Conservation (phyloP, 495 filamentous ascomycete species). For the Aspergillus carlsbadensis region DNA sequence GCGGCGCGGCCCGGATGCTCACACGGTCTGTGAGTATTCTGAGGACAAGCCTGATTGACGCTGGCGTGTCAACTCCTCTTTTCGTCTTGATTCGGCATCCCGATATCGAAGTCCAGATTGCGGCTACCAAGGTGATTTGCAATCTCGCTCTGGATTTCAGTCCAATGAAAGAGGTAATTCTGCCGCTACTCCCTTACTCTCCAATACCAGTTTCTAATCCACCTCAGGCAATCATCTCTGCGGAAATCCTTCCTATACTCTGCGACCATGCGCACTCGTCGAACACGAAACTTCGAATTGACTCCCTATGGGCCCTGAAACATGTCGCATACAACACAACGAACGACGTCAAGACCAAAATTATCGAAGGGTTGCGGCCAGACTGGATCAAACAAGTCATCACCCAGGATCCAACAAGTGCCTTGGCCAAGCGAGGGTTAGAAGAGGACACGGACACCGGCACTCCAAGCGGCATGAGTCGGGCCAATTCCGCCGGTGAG, state of each 20-base stretch:
- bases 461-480: conserved; percentile 51
- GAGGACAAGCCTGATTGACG: conserved; percentile 82
- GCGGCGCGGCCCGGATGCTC: conserved; percentile 71
- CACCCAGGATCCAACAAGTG: conserved; percentile 42
- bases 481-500: conserved; percentile 64
- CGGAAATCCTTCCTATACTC: conserved; percentile 72
- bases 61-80: conserved; percentile 76
- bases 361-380: conserved; percentile 72
- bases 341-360: conserved; percentile 68
- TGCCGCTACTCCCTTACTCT: not conserved
- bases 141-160: conserved; percentile 86
- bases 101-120: conserved; percentile 79
- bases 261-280: conserved; percentile 81
- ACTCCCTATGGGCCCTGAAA: conserved; percentile 90
- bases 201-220: not conserved
- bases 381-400: conserved; percentile 80
- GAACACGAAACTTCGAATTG: conserved; percentile 69
- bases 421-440: conserved; percentile 30
- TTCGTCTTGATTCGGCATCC: conserved; percentile 72
- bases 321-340: conserved; percentile 70
- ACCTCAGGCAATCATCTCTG: conserved; percentile 65
- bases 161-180: conserved; percentile 71
- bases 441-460: conserved; percentile 40
- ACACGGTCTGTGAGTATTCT: conserved; percentile 81
- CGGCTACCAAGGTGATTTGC: conserved; percentile 75